Evolutionary conservation across 805 yeast species (phyloP).

Genomic region (Yarrowia sp.): DNA sequence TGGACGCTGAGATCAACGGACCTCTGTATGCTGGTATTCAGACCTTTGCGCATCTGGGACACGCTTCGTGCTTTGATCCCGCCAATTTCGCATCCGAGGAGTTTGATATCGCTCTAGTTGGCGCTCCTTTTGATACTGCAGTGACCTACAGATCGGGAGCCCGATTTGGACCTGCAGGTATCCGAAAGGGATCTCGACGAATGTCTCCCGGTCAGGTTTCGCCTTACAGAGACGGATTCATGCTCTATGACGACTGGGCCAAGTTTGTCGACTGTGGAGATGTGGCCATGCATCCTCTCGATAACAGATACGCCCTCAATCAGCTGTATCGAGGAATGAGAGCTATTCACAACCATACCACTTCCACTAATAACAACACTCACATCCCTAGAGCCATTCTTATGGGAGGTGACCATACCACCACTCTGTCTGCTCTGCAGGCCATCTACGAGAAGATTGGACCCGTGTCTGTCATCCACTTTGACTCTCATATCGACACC

Average conservation of each 20-base stretch:
- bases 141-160: slow-evolving; percentile 82
- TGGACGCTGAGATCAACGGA: slow-evolving; percentile 29
- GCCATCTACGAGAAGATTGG: slow-evolving; percentile 67
- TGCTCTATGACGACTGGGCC: slow-evolving; percentile 64
- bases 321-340: slow-evolving; percentile 61
- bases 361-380: slow-evolving; percentile 52
- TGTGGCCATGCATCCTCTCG: slow-evolving; percentile 70
- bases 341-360: slow-evolving; percentile 51
- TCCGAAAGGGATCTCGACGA: slow-evolving; percentile 55
- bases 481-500: slow-evolving; percentile 74
- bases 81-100: slow-evolving; percentile 48
- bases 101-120: slow-evolving; percentile 76
- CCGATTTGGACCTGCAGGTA: slow-evolving; percentile 71
- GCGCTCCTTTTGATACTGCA: slow-evolving; percentile 86
- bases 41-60: slow-evolving; percentile 75
- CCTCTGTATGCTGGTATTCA: slow-evolving; percentile 49
- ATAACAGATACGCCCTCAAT: slow-evolving; percentile 63
- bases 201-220: slow-evolving; percentile 39
- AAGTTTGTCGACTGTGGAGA: slow-evolving; percentile 68
- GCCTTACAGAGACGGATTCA: slow-evolving; percentile 63
- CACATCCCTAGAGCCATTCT: slow-evolving; percentile 64
- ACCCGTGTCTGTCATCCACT: slow-evolving; percentile 70
- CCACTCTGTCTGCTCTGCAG: slow-evolving; percentile 72
- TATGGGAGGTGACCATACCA: slow-evolving; percentile 81
- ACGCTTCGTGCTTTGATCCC: slow-evolving; percentile 61